Conservation (phyloP, 495 filamentous ascomycete species). For the Extremus antarcticus region DNA sequence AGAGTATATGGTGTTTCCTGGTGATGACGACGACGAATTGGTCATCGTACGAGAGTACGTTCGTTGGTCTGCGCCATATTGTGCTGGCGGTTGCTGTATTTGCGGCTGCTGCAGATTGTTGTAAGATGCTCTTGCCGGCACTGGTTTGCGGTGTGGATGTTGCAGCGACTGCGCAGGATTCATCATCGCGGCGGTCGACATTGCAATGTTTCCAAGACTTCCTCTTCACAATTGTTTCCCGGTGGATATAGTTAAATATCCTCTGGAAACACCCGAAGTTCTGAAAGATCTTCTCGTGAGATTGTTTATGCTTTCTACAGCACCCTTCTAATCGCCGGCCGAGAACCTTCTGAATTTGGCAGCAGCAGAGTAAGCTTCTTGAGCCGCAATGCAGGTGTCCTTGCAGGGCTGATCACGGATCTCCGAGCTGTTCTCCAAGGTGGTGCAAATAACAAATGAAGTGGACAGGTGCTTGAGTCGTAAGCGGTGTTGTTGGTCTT, state of each 20-base stretch:
- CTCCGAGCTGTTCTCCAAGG: not conserved
- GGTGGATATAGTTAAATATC: not conserved
- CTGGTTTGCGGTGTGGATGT: constrained; percentile 12
- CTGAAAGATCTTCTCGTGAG: not conserved
- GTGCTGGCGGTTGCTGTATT: constrained; percentile 1
- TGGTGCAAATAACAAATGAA: not conserved
- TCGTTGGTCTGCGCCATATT: not conserved
- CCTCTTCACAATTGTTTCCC: not conserved
- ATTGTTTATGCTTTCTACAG: not conserved
- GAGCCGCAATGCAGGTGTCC: not conserved
- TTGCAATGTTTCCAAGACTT: not conserved
- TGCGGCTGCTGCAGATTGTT: constrained; percentile 1
- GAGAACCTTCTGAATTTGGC: not conserved
- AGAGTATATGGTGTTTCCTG: not conserved
- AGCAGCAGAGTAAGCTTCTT: not conserved
- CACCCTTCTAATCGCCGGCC: not conserved
- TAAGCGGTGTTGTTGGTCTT: not conserved
- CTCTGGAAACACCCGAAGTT: too few species aligned
- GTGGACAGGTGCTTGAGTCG: not conserved
- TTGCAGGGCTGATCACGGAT: not conserved
- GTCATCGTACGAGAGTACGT: not conserved
- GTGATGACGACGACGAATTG: not conserved
- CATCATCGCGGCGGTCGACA: constrained; percentile 12
- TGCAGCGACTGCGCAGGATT: constrained; percentile 1
- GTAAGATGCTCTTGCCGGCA: not conserved